phyloP scores from a whole-genome alignment of 345 rosid species.

The Laguncularia racemosa region DNA sequence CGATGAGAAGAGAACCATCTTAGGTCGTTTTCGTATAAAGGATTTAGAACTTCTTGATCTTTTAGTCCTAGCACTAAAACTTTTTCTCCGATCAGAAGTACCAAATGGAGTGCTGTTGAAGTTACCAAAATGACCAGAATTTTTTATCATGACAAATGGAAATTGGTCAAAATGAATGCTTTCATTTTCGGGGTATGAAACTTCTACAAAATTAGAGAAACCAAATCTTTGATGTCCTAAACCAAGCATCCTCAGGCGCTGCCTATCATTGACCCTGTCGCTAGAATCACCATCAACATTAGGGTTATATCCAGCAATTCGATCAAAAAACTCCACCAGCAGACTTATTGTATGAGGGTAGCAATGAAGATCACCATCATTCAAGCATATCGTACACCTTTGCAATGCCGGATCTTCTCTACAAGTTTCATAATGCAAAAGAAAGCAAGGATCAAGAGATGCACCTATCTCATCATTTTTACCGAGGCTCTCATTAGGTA shows the following conservation, averaged over 20 bases:
- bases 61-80: slow-evolving; percentile 28
- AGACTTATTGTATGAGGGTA: slow-evolving; percentile 53
- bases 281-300: slow-evolving; percentile 15
- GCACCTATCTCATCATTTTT: slow-evolving; percentile 12
- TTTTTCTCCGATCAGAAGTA: slow-evolving; percentile 53
- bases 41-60: slow-evolving; percentile 25
- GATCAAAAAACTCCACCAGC: slow-evolving; percentile 43
- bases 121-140: slow-evolving; percentile 41
- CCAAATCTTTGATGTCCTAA: slow-evolving; percentile 57
- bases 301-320: slow-evolving; percentile 31
- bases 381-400: slow-evolving; percentile 41
- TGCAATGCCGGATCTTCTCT: slow-evolving; percentile 21
- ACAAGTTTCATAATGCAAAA: slow-evolving; percentile 45
- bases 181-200: slow-evolving; percentile 30
- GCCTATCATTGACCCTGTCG: slow-evolving; percentile 17
- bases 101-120: slow-evolving; percentile 45
- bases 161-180: slow-evolving; percentile 55
- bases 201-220: slow-evolving; percentile 62
- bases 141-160: slow-evolving; percentile 55
- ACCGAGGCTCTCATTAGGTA: slow-evolving; percentile 17
- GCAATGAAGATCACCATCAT: slow-evolving; percentile 72
- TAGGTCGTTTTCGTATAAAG: slow-evolving; percentile 25
- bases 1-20: slow-evolving; percentile 9
- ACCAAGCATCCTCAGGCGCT: slow-evolving; percentile 22
- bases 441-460: slow-evolving; percentile 36